Base-by-base conservation (phyloP, 352 stramenopile genomes). In the Phytophthora multivora region DNA sequence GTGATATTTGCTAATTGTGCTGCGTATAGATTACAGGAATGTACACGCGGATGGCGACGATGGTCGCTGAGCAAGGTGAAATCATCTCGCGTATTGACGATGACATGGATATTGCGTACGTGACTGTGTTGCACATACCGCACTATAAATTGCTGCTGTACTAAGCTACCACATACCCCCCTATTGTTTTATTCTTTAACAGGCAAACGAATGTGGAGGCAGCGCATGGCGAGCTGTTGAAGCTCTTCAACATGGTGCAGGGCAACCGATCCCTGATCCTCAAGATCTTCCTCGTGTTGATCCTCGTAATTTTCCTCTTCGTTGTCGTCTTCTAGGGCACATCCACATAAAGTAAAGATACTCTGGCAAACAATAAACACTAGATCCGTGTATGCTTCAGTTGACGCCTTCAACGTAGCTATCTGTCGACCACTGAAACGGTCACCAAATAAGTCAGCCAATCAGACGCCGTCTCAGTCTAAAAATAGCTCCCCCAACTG, bases 31-130 rank as follows among this genome's bases (percentile, higher is more conserved):
- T 95, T 53, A 89, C 80, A 23, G 80, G 83, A 18, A 95, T 95
- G 86, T 95, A 93, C 71, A 92, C 80, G 11, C 79, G 83, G 11
- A 95, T 95, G 86, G 83, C 86, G 26, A 89, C 75, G 2, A 89
- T 95, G 81, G 80, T 95, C 4, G 75, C 82, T 5, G 79, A 91
- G 46, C 85, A 95, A 65, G 83, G 84, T 18, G 82, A 95, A 51
- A 80, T 93, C 41, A 87, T 95, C 36, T 78, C 75, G 16, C 83
- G 86, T 11, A 95, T 95, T 51, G 86, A 95, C 52, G 86, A 95
- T 59, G 79, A 95, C 67, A 93, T 95, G 80, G 73, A 90, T 41
- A 78, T 91, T n/a, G 86, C 86, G 83, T 93, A 90, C 73, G 83
- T 86, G 23, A 15, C 19, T 52, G 11, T 16, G 1, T 18, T 33